A percentile compares a stretch with the other conserved stretches of the same genome.
Evolutionary conservation across 73 alveolate genomes (phyloP).

Genomic region (Stentor roeselii): DNA sequence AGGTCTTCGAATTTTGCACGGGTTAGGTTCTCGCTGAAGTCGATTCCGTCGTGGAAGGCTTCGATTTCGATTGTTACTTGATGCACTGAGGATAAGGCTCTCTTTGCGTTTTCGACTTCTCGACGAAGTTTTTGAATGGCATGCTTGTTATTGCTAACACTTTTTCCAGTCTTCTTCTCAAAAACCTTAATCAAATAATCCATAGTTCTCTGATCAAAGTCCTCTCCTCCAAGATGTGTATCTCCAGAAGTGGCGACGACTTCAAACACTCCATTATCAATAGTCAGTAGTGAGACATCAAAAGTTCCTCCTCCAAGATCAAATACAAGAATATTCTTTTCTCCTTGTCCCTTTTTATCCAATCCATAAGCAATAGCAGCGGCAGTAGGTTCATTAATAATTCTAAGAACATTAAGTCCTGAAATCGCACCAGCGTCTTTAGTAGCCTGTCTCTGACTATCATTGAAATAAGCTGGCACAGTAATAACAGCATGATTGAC

Average conservation of each 20-base stretch:
- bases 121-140: conserved; percentile 92
- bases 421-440: conserved; percentile 98
- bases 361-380: conserved; percentile 99
- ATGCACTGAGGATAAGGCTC: conserved; percentile 92
- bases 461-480: conserved; percentile 96
- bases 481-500: conserved; percentile 97
- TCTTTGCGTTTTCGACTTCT: conserved; percentile 98
- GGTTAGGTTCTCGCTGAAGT: conserved; percentile 92
- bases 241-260: conserved; percentile 98
- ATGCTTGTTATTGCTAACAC: conserved; percentile 78
- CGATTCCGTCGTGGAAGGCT: conserved; percentile 92
- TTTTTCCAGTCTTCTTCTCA: conserved; percentile 86
- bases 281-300: conserved; percentile 94
- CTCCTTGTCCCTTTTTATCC: conserved; percentile 86
- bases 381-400: conserved; percentile 98
- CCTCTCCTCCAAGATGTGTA: conserved; percentile 99
- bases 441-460: conserved; percentile 95
- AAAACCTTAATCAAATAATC: conserved; percentile 90
- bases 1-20: conserved; percentile 98
- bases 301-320: conserved; percentile 98
- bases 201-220: conserved; percentile 93
- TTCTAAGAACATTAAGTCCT: conserved; percentile 94
- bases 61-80: conserved; percentile 91
- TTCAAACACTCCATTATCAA: conserved; percentile 97
- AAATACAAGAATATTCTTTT: conserved; percentile 84